phyloP scores from a whole-genome alignment of 1,284 basidiomycete species.

The Cryptococcus sp. region DNA sequence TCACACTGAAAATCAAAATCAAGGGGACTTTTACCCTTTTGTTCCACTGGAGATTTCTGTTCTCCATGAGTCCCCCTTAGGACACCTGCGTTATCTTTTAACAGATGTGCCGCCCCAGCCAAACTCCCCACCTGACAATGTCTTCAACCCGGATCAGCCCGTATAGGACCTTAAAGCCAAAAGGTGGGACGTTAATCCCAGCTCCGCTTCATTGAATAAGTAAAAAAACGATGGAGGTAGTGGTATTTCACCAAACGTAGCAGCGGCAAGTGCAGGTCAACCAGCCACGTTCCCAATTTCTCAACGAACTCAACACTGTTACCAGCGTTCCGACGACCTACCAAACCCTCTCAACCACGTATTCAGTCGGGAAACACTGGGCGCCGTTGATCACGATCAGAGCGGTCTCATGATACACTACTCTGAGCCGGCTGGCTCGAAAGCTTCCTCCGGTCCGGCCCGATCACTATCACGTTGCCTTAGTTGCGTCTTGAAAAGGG shows the following conservation, averaged over 20 bases:
- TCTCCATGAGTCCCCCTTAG: slow-evolving; percentile 59
- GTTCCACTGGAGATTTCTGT: slow-evolving; percentile 60
- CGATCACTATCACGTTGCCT: too few species aligned
- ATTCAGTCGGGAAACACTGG: too few species aligned
- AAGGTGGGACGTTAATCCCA: slow-evolving; percentile 58
- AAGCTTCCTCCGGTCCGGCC: too few species aligned
- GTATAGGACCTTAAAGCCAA: slow-evolving; percentile 56
- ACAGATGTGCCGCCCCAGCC: slow-evolving; percentile 62
- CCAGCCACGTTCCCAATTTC: too few species aligned
- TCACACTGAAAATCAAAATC: slow-evolving; percentile 61
- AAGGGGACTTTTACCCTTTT: slow-evolving; percentile 59
- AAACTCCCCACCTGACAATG: slow-evolving; percentile 64
- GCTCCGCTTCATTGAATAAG: slow-evolving; percentile 60
- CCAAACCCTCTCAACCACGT: too few species aligned
- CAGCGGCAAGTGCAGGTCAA: too few species aligned
- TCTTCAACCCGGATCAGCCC: slow-evolving; percentile 57
- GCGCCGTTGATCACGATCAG: too few species aligned
- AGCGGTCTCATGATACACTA: too few species aligned
- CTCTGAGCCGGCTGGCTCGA: too few species aligned
- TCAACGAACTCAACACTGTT: too few species aligned
- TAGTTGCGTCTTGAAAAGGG: too few species aligned
- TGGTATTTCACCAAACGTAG: slow-evolving; percentile 64
- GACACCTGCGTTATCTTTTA: slow-evolving; percentile 63
- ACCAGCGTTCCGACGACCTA: too few species aligned
- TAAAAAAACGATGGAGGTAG: slow-evolving; percentile 63